A percentile compares a stretch with the other conserved stretches of the same genome.
Conservation (phyloP, 306 rosid species). For the Inga laurina region DNA sequence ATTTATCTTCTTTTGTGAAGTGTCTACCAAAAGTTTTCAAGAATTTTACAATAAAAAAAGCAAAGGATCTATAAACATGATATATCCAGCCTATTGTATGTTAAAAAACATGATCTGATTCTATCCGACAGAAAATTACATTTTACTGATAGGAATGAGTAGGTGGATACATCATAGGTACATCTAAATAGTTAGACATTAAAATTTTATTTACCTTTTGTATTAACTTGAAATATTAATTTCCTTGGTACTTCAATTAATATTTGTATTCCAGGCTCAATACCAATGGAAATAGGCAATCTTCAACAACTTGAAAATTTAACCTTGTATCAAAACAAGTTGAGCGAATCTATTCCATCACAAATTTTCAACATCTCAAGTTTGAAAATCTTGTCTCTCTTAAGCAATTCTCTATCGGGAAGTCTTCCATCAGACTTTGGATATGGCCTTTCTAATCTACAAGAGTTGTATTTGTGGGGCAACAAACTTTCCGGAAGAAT, state of each 20-base stretch:
- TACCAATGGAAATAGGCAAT: neutral
- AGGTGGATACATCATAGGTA: too few species aligned
- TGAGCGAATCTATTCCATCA: neutral
- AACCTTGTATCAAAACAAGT: neutral
- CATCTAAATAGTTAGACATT: too few species aligned
- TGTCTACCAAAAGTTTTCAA: too few species aligned
- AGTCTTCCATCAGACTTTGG: neutral
- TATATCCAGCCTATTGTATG: too few species aligned
- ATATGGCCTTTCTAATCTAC: neutral
- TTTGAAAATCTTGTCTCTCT: neutral
- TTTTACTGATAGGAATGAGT: too few species aligned
- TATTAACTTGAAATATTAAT: too few species aligned
- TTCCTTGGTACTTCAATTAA: neutral
- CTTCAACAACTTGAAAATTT: neutral
- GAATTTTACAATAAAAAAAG: too few species aligned
- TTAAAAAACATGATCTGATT: too few species aligned
- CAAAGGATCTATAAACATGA: too few species aligned
- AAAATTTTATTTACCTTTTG: too few species aligned
- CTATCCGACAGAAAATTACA: too few species aligned
- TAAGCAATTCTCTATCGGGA: neutral
- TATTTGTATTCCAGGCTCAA: constrained; percentile 6
- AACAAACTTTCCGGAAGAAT: neutral
- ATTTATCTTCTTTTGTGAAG: too few species aligned
- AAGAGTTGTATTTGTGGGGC: neutral
- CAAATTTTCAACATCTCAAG: neutral